Base-by-base conservation (phyloP, 306 rosid species). In the Trifolium pratense region DNA sequence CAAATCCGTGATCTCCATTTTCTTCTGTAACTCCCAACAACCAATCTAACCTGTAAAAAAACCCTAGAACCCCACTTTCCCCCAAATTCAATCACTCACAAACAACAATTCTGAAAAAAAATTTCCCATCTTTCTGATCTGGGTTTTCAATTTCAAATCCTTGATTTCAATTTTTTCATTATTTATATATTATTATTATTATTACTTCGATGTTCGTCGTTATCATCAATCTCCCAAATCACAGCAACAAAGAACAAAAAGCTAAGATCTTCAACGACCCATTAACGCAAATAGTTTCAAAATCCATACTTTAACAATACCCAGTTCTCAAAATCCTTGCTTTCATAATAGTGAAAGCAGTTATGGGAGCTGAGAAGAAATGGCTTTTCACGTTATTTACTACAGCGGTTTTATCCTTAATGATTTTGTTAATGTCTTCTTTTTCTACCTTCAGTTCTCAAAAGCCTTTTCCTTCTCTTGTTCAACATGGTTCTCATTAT, bases 301-400 rank as follows among this genome's bases (percentile, higher is more conserved):
- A 84, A 70, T 37, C 70, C 52, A 25, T 20, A 43, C 72, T 78
- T 75, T 39, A 67, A 48, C 60, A 65, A 23, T 1, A 70, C 78
- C 88, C 68, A 65, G 23, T 39, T 74, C 79, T 52, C 63, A 46
- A 70, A 67, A 81, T 83, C 73, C 9, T 14, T 17, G 67, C 66
- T 78, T 81, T 77, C 78, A 78, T 69, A 80, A 9, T 25, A 67
- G 52, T 66, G 59, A 64, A 26, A 23, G 16, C 57, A 60, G 52
- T 57, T 53, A 93, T 94, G 97, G 97, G 96, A 87, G 96, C 90
- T 83, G 97, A 93, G 79, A 91, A 75, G 79, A 91, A 84, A 83
- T 93, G 96, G 92, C 89, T 91, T 9, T 86, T 93, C 74, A 89
- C 96, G 26, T 85, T 93, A 59, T 84, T 93, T 86, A 73, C 80